Percentiles rank a stretch among this genome's conserved stretches.
These are phyloP conservation scores for Hevea brasiliensis DNA, from an alignment of 345 rosid genomes.

Conservation along the genomic window DNA sequence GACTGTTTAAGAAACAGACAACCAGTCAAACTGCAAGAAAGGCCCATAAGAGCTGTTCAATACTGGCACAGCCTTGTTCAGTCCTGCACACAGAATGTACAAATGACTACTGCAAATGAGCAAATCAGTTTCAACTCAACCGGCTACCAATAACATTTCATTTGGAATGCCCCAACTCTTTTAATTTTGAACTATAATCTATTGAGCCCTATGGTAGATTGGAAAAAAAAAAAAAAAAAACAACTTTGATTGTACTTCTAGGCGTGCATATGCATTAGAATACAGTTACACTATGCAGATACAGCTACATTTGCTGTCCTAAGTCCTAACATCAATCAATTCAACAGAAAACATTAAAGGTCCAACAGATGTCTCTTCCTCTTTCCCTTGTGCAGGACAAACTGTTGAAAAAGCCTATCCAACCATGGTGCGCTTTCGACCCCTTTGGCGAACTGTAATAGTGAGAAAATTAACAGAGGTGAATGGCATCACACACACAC, in stretches of 20 bases:
- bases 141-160: neutral
- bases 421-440: slow-evolving; percentile 92
- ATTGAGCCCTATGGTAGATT: neutral
- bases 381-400: neutral
- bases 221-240: too few species aligned
- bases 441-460: slow-evolving; percentile 78
- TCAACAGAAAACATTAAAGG: neutral
- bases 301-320: neutral
- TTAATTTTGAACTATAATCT: neutral
- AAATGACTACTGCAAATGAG: neutral
- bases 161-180: neutral
- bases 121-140: too few species aligned
- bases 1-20: too few species aligned
- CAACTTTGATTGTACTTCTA: neutral
- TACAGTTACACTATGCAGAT: neutral
- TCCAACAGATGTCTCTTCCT: neutral
- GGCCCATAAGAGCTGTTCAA: too few species aligned
- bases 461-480: slow-evolving; percentile 18
- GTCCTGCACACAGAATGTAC: neutral
- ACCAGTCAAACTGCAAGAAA: too few species aligned
- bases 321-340: slow-evolving; percentile 2
- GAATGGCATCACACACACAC: slow-evolving; percentile 5
- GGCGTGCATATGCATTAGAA: neutral
- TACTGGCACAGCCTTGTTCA: too few species aligned
- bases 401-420: slow-evolving; percentile 44